Evolutionary conservation across 2,329 filamentous ascomycete species (phyloP).

Genomic region (Colletotrichum melonis): DNA sequence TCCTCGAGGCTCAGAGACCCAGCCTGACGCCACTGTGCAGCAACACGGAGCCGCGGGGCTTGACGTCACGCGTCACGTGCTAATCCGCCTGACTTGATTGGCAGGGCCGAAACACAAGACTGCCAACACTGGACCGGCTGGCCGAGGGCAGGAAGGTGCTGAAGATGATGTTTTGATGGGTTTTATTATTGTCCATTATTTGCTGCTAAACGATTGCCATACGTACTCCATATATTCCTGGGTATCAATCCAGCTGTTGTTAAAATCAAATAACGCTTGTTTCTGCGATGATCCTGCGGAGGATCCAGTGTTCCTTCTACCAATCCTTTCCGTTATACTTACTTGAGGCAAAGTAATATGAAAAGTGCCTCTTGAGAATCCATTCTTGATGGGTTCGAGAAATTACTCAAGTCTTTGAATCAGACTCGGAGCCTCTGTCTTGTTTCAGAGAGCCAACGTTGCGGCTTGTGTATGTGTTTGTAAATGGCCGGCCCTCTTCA

Average conservation of each 20-base stretch:
- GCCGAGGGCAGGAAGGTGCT: background rate
- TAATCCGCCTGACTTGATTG: slow-evolving; percentile 20
- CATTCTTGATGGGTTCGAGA: background rate
- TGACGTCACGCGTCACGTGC: slow-evolving; percentile 33
- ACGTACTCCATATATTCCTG: background rate
- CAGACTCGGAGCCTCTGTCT: too few species aligned
- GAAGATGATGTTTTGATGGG: background rate
- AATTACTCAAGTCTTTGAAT: too few species aligned
- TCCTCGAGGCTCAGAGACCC: background rate
- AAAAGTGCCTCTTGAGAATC: background rate
- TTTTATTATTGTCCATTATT: background rate
- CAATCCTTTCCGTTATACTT: background rate
- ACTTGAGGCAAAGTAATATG: too few species aligned
- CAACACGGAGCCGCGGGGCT: slow-evolving; percentile 14
- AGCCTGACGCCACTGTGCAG: slow-evolving; percentile 8
- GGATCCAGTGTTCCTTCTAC: background rate
- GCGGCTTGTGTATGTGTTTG: background rate
- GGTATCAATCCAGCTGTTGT: slow-evolving; percentile 10
- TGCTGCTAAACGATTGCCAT: background rate
- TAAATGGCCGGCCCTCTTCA: background rate
- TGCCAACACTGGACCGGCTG: too few species aligned
- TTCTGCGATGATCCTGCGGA: background rate
- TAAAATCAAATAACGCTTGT: background rate
- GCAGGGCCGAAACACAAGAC: background rate
- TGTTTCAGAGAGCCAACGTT: background rate